Conservation (phyloP, 345 rosid species). For the Rhodamnia rubescens region DNA sequence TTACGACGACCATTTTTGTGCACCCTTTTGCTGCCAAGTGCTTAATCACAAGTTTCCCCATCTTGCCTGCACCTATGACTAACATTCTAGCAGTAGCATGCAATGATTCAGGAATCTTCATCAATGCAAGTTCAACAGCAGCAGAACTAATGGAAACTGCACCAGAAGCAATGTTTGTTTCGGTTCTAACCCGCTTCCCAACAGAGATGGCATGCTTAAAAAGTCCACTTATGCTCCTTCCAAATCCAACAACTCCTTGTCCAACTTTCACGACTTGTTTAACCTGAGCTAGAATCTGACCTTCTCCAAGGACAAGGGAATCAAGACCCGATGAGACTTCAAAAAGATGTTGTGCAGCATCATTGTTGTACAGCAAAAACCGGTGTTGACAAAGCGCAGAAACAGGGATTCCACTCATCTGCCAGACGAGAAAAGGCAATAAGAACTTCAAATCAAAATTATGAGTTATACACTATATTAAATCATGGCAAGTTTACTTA, state of each 20-base stretch:
- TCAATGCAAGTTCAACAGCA: slow-evolving; percentile 62
- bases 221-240: slow-evolving; percentile 56
- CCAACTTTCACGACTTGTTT: slow-evolving; percentile 70
- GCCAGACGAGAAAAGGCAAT: slow-evolving; percentile 9
- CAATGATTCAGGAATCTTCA: slow-evolving; percentile 51
- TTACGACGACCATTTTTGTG: slow-evolving; percentile 45
- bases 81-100: slow-evolving; percentile 42
- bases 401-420: slow-evolving; percentile 72
- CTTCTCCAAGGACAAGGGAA: slow-evolving; percentile 75
- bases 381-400: slow-evolving; percentile 66
- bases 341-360: slow-evolving; percentile 76
- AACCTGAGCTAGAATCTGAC: slow-evolving; percentile 79
- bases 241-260: slow-evolving; percentile 69
- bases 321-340: slow-evolving; percentile 95
- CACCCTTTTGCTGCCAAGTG: slow-evolving; percentile 73
- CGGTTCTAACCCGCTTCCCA: slow-evolving; percentile 66
- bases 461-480: background rate
- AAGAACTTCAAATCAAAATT: background rate
- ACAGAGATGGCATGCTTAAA: slow-evolving; percentile 69
- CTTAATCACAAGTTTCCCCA: slow-evolving; percentile 82
- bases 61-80: slow-evolving; percentile 67
- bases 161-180: slow-evolving; percentile 69
- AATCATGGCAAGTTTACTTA: background rate
- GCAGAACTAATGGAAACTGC: slow-evolving; percentile 78
- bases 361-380: slow-evolving; percentile 74